These are phyloP conservation scores for Prunus fruticosa DNA, from an alignment of 306 rosid genomes.

Conservation along the genomic window DNA sequence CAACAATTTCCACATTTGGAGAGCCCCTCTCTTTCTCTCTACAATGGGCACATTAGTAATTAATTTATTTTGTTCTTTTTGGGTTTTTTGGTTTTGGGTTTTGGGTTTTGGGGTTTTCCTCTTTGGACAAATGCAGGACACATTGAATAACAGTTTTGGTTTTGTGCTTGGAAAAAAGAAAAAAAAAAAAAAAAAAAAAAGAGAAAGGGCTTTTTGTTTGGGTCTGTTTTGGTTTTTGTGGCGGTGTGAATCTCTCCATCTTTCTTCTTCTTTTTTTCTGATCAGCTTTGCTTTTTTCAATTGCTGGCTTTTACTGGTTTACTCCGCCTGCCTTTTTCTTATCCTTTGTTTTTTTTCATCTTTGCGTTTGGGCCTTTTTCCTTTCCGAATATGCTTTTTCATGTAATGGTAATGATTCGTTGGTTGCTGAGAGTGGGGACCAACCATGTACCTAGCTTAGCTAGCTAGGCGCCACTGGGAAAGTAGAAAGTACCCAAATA, in stretches of 20 bases:
- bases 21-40: background rate
- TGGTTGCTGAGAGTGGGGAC: constrained; percentile 11
- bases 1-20: constrained; percentile 2
- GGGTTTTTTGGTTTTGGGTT: background rate
- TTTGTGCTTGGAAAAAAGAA: background rate
- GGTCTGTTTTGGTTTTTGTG: constrained; percentile 37
- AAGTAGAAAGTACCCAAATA: background rate
- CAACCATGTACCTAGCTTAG: background rate
- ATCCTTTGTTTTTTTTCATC: background rate
- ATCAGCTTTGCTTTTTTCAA: background rate
- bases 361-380: background rate
- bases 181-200: background rate
- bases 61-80: background rate
- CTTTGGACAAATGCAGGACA: constrained; percentile 2
- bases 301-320: background rate
- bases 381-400: constrained; percentile 3
- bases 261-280: background rate
- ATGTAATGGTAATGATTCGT: constrained; percentile 1
- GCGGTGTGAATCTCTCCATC: background rate
- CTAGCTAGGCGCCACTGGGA: background rate
- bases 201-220: constrained; percentile 49
- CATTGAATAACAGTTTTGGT: too few relatives aligned
- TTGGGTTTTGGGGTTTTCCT: constrained; percentile 2
- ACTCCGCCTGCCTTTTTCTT: background rate
- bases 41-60: background rate